Percentiles rank a stretch among this genome's conserved stretches.
Evolutionary conservation across 352 stramenopile species (phyloP).

Genomic region (Phytophthora megakarya): DNA sequence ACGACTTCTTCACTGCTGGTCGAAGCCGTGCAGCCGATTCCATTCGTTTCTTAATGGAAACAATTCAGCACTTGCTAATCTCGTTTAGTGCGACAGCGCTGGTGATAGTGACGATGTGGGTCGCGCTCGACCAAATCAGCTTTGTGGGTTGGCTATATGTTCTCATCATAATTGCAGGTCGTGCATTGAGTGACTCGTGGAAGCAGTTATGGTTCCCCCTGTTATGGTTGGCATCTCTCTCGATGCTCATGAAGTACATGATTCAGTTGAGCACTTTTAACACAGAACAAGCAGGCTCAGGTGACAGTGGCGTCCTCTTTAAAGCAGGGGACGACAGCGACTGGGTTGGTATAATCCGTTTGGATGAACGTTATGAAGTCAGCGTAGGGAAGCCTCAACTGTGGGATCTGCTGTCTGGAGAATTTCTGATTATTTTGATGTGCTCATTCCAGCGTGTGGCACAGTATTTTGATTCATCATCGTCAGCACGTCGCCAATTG

Average conservation of each 20-base stretch:
- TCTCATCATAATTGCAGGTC: slow-evolving; percentile 59
- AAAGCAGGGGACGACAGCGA: slow-evolving; percentile 57
- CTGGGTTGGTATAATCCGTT: slow-evolving; percentile 59
- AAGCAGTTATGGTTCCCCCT: slow-evolving; percentile 78
- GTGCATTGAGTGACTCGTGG: slow-evolving; percentile 62
- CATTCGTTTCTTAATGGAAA: slow-evolving; percentile 60
- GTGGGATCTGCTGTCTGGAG: slow-evolving; percentile 56
- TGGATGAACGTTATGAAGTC: slow-evolving; percentile 47
- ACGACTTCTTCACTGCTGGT: slow-evolving; percentile 68
- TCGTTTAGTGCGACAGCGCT: slow-evolving; percentile 72
- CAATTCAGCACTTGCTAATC: slow-evolving; percentile 65
- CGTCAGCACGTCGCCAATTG: slow-evolving; percentile 37
- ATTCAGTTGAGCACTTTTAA: slow-evolving; percentile 73
- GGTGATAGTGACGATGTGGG: slow-evolving; percentile 72
- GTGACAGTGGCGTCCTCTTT: slow-evolving; percentile 39
- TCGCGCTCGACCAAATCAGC: slow-evolving; percentile 63
- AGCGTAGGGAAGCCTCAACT: slow-evolving; percentile 41
- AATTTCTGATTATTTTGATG: slow-evolving; percentile 77
- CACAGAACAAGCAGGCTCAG: slow-evolving; percentile 25
- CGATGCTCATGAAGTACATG: slow-evolving; percentile 62
- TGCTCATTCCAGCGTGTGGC: slow-evolving; percentile 73
- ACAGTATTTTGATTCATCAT: slow-evolving; percentile 71
- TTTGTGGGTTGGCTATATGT: slow-evolving; percentile 73
- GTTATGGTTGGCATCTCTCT: slow-evolving; percentile 74
- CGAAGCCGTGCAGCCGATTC: slow-evolving; percentile 57